Evolutionary conservation across 495 filamentous ascomycete species (phyloP).

Genomic region (Aspergillus sclerotiicarbonarius): DNA sequence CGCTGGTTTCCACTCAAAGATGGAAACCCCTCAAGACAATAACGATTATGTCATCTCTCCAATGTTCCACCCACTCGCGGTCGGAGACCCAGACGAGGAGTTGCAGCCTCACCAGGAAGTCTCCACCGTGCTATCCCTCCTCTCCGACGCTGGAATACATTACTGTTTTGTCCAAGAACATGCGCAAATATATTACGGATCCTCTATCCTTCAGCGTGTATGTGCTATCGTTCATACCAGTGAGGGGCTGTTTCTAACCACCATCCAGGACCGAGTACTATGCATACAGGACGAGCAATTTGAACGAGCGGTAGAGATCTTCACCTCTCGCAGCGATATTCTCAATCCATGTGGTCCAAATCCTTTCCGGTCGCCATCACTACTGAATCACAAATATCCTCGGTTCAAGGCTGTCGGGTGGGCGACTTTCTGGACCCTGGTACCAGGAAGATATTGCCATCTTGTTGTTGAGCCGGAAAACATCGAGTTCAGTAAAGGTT

Average conservation of each 20-base stretch:
- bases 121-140: constrained; percentile 1
- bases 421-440: constrained; percentile 3
- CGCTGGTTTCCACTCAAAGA: no score
- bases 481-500: constrained; percentile 7
- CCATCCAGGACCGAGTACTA: constrained; percentile 8
- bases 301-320: background rate
- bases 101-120: background rate
- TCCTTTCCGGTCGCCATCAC: background rate
- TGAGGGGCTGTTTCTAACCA: background rate
- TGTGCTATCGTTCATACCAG: background rate
- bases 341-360: constrained; percentile 6
- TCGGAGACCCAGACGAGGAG: background rate
- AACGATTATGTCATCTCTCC: background rate
- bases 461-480: constrained; percentile 1
- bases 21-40: background rate
- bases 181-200: constrained; percentile 8
- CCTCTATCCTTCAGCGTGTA: background rate
- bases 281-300: constrained; percentile 3
- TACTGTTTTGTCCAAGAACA: constrained; percentile 2
- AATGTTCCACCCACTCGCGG: background rate
- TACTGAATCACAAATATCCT: constrained; percentile 9
- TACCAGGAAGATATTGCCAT: constrained; percentile 10
- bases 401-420: constrained; percentile 7
- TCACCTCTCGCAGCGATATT: constrained; percentile 5
- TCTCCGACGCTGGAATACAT: constrained; percentile 1